Conservation (phyloP, 2,329 filamentous ascomycete species). For the Alternaria alternata region DNA sequence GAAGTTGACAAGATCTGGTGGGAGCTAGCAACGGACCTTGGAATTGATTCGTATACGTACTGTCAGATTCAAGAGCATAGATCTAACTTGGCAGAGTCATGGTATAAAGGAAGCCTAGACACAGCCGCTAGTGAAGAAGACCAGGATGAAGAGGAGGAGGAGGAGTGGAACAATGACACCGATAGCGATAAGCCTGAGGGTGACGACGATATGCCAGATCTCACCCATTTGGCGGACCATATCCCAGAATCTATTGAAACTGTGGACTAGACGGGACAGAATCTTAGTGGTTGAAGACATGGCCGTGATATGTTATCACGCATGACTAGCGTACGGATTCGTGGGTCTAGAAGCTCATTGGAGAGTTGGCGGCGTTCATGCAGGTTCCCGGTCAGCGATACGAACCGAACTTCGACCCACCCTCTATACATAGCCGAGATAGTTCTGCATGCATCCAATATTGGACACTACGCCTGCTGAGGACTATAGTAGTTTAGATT, state of each 20-base stretch:
- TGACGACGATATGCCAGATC: not conserved
- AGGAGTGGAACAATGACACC: not conserved
- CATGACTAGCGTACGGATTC: not conserved
- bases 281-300: not conserved
- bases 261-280: not conserved
- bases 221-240: not conserved
- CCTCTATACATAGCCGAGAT: not conserved
- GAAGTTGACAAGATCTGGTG: conserved; percentile 17
- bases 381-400: conserved; percentile 3
- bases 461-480: not conserved
- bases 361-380: not conserved
- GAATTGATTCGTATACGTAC: conserved; percentile 18
- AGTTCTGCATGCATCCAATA: conserved; percentile 7
- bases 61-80: conserved; percentile 11
- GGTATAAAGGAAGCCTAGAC: conserved; percentile 6
- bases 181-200: conserved; percentile 1
- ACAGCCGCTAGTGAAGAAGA: not conserved
- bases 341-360: conserved; percentile 3
- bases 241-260: not conserved
- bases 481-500: not conserved
- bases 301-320: not conserved
- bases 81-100: conserved; percentile 12
- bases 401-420: conserved; percentile 1
- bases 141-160: not conserved
- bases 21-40: not conserved